These are phyloP conservation scores for Venustampulla echinocandica DNA, from an alignment of 495 filamentous ascomycete species.

Conservation along the genomic window DNA sequence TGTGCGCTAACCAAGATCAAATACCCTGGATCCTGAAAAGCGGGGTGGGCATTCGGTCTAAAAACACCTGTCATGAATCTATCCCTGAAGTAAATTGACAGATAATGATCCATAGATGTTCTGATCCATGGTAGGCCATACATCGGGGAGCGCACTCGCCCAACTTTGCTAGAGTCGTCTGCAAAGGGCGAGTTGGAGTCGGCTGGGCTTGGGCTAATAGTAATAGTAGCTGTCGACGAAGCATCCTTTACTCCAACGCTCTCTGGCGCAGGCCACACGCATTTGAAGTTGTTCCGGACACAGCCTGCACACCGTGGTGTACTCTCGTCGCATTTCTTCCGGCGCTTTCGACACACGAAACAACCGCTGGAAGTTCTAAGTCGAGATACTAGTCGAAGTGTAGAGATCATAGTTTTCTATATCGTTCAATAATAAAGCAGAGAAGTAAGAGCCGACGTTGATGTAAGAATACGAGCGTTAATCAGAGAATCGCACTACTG, in stretches of 20 bases:
- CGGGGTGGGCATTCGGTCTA: constrained; percentile 5
- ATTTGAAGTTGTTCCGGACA: constrained; percentile 1
- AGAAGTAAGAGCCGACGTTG: no score
- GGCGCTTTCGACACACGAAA: constrained; percentile 78
- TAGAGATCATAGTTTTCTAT: not conserved
- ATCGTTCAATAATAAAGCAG: no score
- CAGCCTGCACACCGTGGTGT: constrained; percentile 57
- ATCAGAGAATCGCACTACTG: no score
- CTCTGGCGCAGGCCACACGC: constrained; percentile 4
- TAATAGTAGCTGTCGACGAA: not conserved
- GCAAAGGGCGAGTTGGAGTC: not conserved
- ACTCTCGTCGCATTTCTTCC: constrained; percentile 92
- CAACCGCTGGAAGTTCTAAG: constrained; percentile 66
- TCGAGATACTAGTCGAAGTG: not conserved
- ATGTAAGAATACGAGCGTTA: no score
- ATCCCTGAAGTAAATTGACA: constrained; percentile 5
- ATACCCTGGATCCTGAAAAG: constrained; percentile 3
- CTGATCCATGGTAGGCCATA: constrained; percentile 8
- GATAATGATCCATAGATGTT: constrained; percentile 8
- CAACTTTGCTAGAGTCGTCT: constrained; percentile 6
- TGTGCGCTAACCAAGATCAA: constrained; percentile 3
- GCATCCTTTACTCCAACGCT: not conserved
- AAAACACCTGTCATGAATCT: constrained; percentile 5
- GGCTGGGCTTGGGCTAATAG: not conserved
- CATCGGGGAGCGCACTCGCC: not conserved